These are phyloP conservation scores for Biscutella auriculata DNA, from an alignment of 441 rosid genomes.

Conservation along the genomic window DNA sequence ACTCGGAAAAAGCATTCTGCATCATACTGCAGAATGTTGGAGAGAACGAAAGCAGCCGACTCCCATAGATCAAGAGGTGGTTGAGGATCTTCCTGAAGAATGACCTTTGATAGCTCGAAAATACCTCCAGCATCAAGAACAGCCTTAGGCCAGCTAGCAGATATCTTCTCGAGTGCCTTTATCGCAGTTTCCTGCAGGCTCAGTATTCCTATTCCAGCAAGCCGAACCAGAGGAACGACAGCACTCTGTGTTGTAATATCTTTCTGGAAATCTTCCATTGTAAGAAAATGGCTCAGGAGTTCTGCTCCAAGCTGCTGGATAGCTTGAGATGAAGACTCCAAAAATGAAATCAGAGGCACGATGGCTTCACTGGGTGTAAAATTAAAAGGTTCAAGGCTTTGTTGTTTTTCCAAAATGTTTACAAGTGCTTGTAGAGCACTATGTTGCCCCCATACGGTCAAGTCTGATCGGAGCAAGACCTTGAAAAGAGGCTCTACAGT, in stretches of 20 bases:
- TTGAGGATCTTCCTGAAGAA: constrained; percentile 86
- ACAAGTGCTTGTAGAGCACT: constrained; percentile 92
- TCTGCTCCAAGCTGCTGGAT: constrained; percentile 97
- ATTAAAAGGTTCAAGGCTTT: constrained; percentile 72
- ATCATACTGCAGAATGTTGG: constrained; percentile 78
- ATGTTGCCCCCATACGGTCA: constrained; percentile 87
- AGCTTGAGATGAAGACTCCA: constrained; percentile 86
- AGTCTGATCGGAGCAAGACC: constrained; percentile 68
- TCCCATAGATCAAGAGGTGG: constrained; percentile 92
- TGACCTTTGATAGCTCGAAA: constrained; percentile 76
- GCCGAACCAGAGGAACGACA: constrained; percentile 74
- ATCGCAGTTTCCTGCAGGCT: constrained; percentile 93
- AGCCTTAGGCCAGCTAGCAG: constrained; percentile 83
- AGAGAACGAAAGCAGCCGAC: constrained; percentile 83
- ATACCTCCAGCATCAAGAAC: constrained; percentile 95
- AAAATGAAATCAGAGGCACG: constrained; percentile 86
- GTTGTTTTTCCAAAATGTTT: constrained; percentile 89
- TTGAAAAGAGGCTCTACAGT: constrained; percentile 86
- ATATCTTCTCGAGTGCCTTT: constrained; percentile 85
- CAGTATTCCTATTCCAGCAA: constrained; percentile 76
- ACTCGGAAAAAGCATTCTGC: constrained; percentile 89
- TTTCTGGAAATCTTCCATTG: constrained; percentile 83
- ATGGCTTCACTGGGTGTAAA: constrained; percentile 80
- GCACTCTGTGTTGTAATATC: constrained; percentile 71
- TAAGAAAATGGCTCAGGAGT: constrained; percentile 79